Evolutionary conservation across 140 eudicot species (phyloP), one percentile per base, ranked within the genome.

Genomic region (Anethum foeniculum): DNA sequence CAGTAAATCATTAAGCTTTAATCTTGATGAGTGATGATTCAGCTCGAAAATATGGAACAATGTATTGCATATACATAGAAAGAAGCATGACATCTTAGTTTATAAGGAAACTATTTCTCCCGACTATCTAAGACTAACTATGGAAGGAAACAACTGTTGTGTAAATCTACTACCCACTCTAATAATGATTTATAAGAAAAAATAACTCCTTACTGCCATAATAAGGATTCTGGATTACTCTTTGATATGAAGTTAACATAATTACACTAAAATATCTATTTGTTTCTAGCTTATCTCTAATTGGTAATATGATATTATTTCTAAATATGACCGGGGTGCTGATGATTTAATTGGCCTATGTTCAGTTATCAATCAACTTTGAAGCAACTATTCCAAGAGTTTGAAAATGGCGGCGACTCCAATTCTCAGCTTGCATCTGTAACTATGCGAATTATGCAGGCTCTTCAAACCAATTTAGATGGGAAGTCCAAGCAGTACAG

Each of bases 401-500:
- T 95, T 86, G 98, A 91, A 81, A 89, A 81, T 64, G 91, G 85
- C 25, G 92, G 85, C 19, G 90, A 90, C 80, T 83, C 99, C 27
- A 88, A 89, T 81, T 82, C 99, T 44, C 95, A 95, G 88, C 89
- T 95, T 73, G 97, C 97, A 25, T 86, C 97, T 43, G 95, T 95
- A 41, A 95, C 99, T 21, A 90, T 88, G 92, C 88, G 99, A 56
- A 95, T 95, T 65, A 92, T 95, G 99, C 97, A 95, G 89, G 99
- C 99, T 60, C 96, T 95, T 82, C 99, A 95, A 84, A 92, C 85
- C 76, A 95, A 95, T 84, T 79, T 95, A 86, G 97, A 95, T 80
- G 99, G 95, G 75, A 95, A 95, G 81, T 90, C 99, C 23, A 95
- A 90, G 87, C 99, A 95, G 87, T 95, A 95, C 81, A 92, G 86